Conservation (phyloP, 768 basidiomycete genomes). For the Lactarius hatsudake region DNA sequence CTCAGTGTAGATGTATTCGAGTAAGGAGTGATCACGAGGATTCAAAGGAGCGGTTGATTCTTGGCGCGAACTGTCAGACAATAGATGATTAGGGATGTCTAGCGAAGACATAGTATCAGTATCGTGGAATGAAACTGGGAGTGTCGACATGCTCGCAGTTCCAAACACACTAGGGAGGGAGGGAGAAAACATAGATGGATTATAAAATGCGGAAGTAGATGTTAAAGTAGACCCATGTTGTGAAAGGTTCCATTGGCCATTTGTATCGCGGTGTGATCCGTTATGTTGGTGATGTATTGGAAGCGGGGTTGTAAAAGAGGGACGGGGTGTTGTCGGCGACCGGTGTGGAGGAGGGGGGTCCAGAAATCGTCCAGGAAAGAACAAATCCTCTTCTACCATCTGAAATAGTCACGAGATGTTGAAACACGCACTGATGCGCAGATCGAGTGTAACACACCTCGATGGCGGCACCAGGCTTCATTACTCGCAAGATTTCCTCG, state of each 20-base stretch:
- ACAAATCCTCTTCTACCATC: conserved; percentile 74
- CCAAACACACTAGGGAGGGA: background rate
- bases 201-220: background rate
- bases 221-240: conserved; percentile 5
- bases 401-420: conserved; percentile 28
- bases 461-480: conserved; percentile 72
- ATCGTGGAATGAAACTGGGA: conserved; percentile 12
- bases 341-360: conserved; percentile 31
- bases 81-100: background rate
- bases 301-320: conserved; percentile 1
- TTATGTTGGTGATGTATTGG: conserved; percentile 1
- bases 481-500: conserved; percentile 66
- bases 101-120: background rate
- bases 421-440: background rate
- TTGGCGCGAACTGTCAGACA: conserved; percentile 5
- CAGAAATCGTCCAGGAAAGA: conserved; percentile 56
- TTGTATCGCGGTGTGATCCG: background rate
- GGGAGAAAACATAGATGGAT: conserved; percentile 1
- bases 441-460: conserved; percentile 43
- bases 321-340: conserved; percentile 19
- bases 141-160: background rate
- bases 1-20: conserved; percentile 63
- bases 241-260: conserved; percentile 5
- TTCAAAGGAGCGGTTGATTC: conserved; percentile 34
- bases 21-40: conserved; percentile 63